Percentiles rank a stretch among this genome's conserved stretches.
Evolutionary conservation across 2,329 filamentous ascomycete genomes (phyloP).

Genomic region (Fusarium nanum): DNA sequence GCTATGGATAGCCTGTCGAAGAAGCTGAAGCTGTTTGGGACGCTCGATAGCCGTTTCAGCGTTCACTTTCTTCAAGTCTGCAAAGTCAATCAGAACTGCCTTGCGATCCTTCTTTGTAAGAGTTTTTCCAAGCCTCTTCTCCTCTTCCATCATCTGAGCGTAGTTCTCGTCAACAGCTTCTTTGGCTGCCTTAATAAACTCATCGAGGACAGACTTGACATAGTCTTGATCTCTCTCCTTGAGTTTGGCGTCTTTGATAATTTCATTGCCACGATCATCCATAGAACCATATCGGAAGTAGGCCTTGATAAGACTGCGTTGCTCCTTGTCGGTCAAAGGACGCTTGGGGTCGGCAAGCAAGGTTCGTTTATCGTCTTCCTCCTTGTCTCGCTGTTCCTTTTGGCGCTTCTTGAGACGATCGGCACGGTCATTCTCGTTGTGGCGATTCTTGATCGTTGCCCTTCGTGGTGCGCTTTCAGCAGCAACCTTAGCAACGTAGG

Average conservation of each 20-base stretch:
- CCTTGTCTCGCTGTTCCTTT: slow-evolving; percentile 72
- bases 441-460: slow-evolving; percentile 70
- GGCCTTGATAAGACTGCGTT: slow-evolving; percentile 88
- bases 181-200: slow-evolving; percentile 72
- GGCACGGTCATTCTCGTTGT: slow-evolving; percentile 70
- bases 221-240: slow-evolving; percentile 84
- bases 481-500: slow-evolving; percentile 83
- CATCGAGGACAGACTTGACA: slow-evolving; percentile 78
- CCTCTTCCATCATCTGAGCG: slow-evolving; percentile 79
- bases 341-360: slow-evolving; percentile 85
- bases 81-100: slow-evolving; percentile 94
- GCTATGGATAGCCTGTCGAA: slow-evolving; percentile 78
- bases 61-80: slow-evolving; percentile 93
- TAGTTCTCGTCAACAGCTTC: slow-evolving; percentile 74
- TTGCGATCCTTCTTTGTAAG: slow-evolving; percentile 98
- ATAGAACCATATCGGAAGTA: slow-evolving; percentile 93
- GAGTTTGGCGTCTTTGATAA: slow-evolving; percentile 87
- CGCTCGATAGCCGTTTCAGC: slow-evolving; percentile 95
- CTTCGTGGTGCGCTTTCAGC: slow-evolving; percentile 87
- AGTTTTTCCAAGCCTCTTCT: slow-evolving; percentile 83
- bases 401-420: slow-evolving; percentile 76
- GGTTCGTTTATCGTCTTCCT: slow-evolving; percentile 76
- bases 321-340: slow-evolving; percentile 92
- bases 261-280: slow-evolving; percentile 87
- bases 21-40: slow-evolving; percentile 85